Percentiles rank a stretch among this genome's conserved stretches.
Evolutionary conservation across 352 stramenopile species (phyloP).

Genomic region (Hyaloperonospora arabidopsidis): DNA sequence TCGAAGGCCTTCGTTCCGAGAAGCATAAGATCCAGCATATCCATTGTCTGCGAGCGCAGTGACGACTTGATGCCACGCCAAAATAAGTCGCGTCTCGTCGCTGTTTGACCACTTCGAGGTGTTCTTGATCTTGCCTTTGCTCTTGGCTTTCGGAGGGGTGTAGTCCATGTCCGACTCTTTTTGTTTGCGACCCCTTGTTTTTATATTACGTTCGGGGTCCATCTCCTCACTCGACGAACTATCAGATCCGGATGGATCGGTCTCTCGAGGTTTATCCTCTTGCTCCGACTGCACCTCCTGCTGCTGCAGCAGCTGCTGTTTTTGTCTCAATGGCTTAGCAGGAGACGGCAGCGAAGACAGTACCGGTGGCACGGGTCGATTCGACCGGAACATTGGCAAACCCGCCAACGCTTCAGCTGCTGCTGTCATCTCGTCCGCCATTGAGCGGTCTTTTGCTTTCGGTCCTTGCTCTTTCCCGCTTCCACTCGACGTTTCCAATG

Average conservation of each 20-base stretch:
- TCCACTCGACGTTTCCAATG: too few species aligned
- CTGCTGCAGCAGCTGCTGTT: not conserved
- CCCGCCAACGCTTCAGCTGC: conserved; percentile 29
- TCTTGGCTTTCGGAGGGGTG: conserved; percentile 22
- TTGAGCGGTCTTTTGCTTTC: conserved; percentile 4
- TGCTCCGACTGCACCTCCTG: not conserved
- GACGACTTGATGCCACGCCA: conserved; percentile 30
- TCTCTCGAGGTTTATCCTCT: too few species aligned
- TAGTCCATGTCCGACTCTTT: conserved; percentile 14
- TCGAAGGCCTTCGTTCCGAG: conserved; percentile 20
- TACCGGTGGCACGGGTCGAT: conserved; percentile 2
- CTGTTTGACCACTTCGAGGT: conserved; percentile 24
- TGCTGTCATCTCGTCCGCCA: conserved; percentile 30
- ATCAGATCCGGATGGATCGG: too few species aligned
- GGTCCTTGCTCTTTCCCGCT: not conserved
- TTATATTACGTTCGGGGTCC: not conserved
- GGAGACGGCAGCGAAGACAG: conserved; percentile 17
- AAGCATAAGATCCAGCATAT: conserved; percentile 21
- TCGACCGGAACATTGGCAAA: conserved; percentile 23
- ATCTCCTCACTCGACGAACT: conserved; percentile 1
- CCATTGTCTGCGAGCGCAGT: conserved; percentile 17
- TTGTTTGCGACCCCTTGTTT: not conserved
- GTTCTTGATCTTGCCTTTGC: conserved; percentile 18
- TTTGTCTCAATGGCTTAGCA: conserved; percentile 1
- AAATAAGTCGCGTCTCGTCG: conserved; percentile 24